phyloP scores from a whole-genome alignment of 306 rosid genomes.

The Corylus avellana region DNA sequence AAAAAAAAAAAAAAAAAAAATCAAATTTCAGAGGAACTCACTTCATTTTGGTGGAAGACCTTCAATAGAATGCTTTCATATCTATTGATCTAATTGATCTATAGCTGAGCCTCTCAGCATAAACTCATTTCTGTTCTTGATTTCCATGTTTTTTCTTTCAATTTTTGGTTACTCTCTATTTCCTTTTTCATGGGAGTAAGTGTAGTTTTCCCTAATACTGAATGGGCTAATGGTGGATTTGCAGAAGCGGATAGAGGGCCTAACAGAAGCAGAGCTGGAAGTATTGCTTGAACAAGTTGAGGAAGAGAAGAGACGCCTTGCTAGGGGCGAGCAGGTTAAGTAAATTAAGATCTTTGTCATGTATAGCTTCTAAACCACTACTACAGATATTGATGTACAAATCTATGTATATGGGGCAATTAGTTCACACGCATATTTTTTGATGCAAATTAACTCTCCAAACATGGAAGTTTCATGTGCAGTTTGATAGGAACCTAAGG shows the following conservation, averaged over 20 bases:
- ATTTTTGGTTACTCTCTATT: too few relatives aligned
- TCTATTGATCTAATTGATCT: background rate
- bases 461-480: too few relatives aligned
- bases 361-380: slow-evolving; percentile 19
- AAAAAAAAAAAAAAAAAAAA: too few relatives aligned
- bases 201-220: slow-evolving; percentile 16
- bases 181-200: background rate
- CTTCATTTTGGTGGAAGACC: background rate
- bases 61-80: background rate
- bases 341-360: slow-evolving; percentile 43
- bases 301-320: slow-evolving; percentile 80
- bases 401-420: slow-evolving; percentile 16
- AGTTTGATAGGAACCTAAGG: too few relatives aligned
- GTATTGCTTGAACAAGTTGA: slow-evolving; percentile 89
- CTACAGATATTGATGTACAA: slow-evolving; percentile 7
- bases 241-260: slow-evolving; percentile 93
- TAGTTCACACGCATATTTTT: background rate
- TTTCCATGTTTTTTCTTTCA: background rate
- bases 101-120: background rate
- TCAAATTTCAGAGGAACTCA: background rate
- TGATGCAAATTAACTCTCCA: background rate
- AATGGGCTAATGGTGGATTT: slow-evolving; percentile 30
- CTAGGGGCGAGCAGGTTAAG: slow-evolving; percentile 48
- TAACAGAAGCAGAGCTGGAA: slow-evolving; percentile 90
- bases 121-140: background rate